A percentile compares a stretch with the other conserved stretches of the same genome.
These are phyloP conservation scores for Metarhizium robertsii DNA, from an alignment of 2,329 filamentous ascomycete genomes.

Conservation along the genomic window DNA sequence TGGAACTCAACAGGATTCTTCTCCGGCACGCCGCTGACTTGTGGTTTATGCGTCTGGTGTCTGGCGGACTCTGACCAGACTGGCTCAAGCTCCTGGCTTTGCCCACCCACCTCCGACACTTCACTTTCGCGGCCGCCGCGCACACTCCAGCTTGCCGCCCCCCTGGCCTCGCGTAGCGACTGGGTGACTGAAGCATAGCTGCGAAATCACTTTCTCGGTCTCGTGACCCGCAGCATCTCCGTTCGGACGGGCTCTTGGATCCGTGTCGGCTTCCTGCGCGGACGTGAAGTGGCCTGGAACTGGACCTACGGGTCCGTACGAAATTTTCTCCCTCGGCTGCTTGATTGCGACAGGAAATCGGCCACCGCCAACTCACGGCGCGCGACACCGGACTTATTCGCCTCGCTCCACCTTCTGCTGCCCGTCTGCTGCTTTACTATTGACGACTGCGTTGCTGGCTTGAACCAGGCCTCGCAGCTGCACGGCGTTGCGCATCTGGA, in stretches of 20 bases:
- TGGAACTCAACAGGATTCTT: background rate
- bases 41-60: background rate
- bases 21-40: background rate
- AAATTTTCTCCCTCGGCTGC: constrained; percentile 23
- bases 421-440: background rate
- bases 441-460: background rate
- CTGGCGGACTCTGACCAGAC: constrained; percentile 1
- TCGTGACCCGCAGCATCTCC: constrained; percentile 8
- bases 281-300: constrained; percentile 8
- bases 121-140: background rate
- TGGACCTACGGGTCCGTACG: constrained; percentile 14
- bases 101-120: constrained; percentile 6
- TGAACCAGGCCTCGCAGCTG: background rate
- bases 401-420: background rate
- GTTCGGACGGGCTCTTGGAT: constrained; percentile 5
- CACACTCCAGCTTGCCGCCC: background rate
- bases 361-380: constrained; percentile 9
- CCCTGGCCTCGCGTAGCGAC: constrained; percentile 1
- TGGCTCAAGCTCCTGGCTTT: constrained; percentile 3
- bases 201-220: background rate
- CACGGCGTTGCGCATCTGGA: background rate
- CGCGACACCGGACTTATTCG: background rate
- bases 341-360: constrained; percentile 10
- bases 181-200: background rate
- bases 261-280: constrained; percentile 4